Evolutionary conservation across 176 grass and related monocot genomes (phyloP).

Genomic region (Cocos nucifera): DNA sequence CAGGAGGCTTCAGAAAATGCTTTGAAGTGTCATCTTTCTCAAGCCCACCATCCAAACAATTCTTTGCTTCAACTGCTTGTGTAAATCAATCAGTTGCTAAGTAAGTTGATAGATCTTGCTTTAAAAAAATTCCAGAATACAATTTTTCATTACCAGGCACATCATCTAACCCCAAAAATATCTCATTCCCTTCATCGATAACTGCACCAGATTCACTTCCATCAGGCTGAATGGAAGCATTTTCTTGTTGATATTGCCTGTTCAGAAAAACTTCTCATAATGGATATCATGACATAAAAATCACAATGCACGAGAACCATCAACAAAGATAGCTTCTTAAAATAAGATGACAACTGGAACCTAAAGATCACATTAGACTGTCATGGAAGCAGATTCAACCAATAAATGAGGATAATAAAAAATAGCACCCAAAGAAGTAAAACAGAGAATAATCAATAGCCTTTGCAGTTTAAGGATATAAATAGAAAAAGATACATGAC

Average conservation of each 20-base stretch:
- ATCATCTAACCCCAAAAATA: constrained; percentile 80
- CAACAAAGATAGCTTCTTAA: too few relatives aligned
- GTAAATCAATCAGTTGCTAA: constrained; percentile 19
- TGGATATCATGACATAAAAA: constrained; percentile 10
- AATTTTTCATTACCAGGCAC: constrained; percentile 46
- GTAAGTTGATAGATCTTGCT: constrained; percentile 8
- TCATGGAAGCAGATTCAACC: too few relatives aligned
- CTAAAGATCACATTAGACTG: too few relatives aligned
- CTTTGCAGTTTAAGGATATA: too few relatives aligned
- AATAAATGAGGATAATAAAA: too few relatives aligned
- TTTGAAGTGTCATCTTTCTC: constrained; percentile 38
- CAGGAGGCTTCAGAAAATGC: constrained; percentile 56
- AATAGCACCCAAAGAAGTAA: too few relatives aligned
- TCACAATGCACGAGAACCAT: constrained; percentile 1
- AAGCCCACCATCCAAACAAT: constrained; percentile 41
- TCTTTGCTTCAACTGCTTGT: constrained; percentile 63
- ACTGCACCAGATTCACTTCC: constrained; percentile 33
- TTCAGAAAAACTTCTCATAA: constrained; percentile 6
- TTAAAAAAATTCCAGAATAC: neutral
- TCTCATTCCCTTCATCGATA: constrained; percentile 50
- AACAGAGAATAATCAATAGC: too few relatives aligned
- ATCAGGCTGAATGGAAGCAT: constrained; percentile 35
- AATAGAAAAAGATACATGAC: too few relatives aligned
- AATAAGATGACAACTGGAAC: too few relatives aligned
- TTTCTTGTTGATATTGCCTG: constrained; percentile 80